Evolutionary conservation across 148 eudicot species (phyloP), one percentile per base, ranked within the genome.

Genomic region (Rhododendron henanense): DNA sequence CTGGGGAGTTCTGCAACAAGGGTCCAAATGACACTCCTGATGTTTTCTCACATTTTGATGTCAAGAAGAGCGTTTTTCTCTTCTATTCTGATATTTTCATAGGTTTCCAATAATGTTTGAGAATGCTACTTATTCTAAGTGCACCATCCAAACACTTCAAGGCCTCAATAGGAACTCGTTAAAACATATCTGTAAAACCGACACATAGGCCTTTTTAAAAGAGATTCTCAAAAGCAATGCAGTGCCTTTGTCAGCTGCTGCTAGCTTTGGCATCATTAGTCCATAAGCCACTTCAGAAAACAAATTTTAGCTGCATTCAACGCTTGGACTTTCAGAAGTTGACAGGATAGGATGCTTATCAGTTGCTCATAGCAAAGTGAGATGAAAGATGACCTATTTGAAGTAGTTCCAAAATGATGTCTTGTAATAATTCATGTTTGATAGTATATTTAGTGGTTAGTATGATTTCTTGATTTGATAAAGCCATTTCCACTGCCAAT

Each of bases 171-270:
- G 59, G n/a, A 47, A 35, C 7, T 79, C 10, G 19, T 78, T 47
- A 45, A 78, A 10, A 41, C 23, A 9, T 18, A 16, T 18, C n/a
- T 77, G 6, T 11, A 78, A 9, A 16, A 50, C 8, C 55, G 16
- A 80, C 19, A 51, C 39, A 1, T 31, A 7, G 23, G 11, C 21
- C 50, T 53, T 33, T 28, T 21, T 28, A 31, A 28, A 35, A 15
- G 37, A 25, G 63, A 15, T 80, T 80, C 44, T 80, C 3, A 7
- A 80, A n/a, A 16, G 65, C 39, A 19, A 51, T 2, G 65, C 41
- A 51, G 5, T 51, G 67, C 83, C 83, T 80, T 51, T 50, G 44
- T 80, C 83, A 16, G 41, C 63, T 80, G 65, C 59, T 53, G 61
- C 41, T 9, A 80, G 61, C 65, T 51, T 53, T 51, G 39, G 65